phyloP scores from a whole-genome alignment of 345 rosid species.

The Rhodamnia argentea region DNA sequence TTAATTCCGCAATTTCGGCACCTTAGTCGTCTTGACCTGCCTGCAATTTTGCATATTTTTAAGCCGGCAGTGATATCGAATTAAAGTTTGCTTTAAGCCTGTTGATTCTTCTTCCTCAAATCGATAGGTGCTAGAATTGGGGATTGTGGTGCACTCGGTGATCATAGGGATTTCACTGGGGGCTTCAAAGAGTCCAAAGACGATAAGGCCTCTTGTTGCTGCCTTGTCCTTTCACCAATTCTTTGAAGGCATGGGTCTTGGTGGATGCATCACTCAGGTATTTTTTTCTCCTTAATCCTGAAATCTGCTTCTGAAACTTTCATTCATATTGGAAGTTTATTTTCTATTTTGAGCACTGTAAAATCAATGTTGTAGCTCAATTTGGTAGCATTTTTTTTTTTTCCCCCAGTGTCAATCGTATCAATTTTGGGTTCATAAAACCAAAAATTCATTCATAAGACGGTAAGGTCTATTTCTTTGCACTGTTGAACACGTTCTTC shows the following conservation, averaged over 20 bases:
- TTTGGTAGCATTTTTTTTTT: not conserved
- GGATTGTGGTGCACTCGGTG: conserved; percentile 58
- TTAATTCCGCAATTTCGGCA: not conserved
- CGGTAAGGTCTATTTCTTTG: not conserved
- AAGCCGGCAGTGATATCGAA: too few relatives aligned
- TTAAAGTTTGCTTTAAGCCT: not conserved
- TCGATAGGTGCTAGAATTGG: conserved; percentile 46
- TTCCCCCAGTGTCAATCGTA: not conserved
- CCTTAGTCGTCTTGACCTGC: too few relatives aligned
- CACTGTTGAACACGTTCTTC: not conserved
- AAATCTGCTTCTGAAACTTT: too few relatives aligned
- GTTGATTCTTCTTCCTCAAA: not conserved
- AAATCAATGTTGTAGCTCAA: not conserved
- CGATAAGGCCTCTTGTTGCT: conserved; percentile 38
- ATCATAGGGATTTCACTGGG: conserved; percentile 57
- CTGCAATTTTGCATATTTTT: too few relatives aligned
- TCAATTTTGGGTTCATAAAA: not conserved
- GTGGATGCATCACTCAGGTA: conserved; percentile 56
- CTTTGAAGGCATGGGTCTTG: conserved; percentile 73
- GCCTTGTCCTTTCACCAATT: conserved; percentile 73
- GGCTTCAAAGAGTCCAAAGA: conserved; percentile 38
- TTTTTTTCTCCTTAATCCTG: too few relatives aligned
- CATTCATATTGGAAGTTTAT: too few relatives aligned
- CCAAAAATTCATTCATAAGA: not conserved
- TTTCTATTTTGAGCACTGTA: too few relatives aligned